Evolutionary conservation across 306 rosid species (phyloP).

Genomic region (Urtica urens): DNA sequence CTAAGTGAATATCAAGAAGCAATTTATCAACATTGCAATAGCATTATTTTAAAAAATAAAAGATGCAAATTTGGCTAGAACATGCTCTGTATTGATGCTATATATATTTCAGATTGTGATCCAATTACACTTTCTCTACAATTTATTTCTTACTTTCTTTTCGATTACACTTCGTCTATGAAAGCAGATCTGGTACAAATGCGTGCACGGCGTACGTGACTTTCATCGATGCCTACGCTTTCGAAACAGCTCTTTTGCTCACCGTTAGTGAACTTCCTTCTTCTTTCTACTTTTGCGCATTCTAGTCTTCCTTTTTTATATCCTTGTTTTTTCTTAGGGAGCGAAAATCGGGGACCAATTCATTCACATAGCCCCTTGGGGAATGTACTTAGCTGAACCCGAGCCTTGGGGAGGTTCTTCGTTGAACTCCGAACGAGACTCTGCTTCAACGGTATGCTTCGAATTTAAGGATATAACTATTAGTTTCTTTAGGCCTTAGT

Average conservation of each 20-base stretch:
- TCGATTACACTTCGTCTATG: conserved; percentile 14
- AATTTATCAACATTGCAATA: too few relatives aligned
- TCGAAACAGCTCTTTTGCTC: conserved; percentile 78
- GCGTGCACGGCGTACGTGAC: conserved; percentile 72
- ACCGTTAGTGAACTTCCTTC: conserved; percentile 39
- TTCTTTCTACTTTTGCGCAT: not conserved
- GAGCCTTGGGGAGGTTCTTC: conserved; percentile 33
- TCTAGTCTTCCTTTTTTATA: conserved; percentile 10
- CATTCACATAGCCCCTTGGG: conserved; percentile 61
- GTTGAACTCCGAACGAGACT: conserved; percentile 24
- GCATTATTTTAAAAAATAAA: too few relatives aligned
- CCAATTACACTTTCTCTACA: too few relatives aligned
- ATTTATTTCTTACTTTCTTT: too few relatives aligned
- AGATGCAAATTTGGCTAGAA: too few relatives aligned
- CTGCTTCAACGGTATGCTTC: conserved; percentile 36
- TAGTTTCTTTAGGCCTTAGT: too few relatives aligned
- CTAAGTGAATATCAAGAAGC: too few relatives aligned
- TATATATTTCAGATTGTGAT: too few relatives aligned
- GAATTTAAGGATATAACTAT: too few relatives aligned
- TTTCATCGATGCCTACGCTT: conserved; percentile 72
- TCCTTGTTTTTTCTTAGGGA: conserved; percentile 42
- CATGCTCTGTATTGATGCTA: too few relatives aligned
- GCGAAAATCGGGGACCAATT: conserved; percentile 57
- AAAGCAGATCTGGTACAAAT: conserved; percentile 48
- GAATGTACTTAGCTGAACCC: conserved; percentile 32